Evolutionary conservation across 108 stramenopile genomes (phyloP).

Genomic region (Fragilaria radians): DNA sequence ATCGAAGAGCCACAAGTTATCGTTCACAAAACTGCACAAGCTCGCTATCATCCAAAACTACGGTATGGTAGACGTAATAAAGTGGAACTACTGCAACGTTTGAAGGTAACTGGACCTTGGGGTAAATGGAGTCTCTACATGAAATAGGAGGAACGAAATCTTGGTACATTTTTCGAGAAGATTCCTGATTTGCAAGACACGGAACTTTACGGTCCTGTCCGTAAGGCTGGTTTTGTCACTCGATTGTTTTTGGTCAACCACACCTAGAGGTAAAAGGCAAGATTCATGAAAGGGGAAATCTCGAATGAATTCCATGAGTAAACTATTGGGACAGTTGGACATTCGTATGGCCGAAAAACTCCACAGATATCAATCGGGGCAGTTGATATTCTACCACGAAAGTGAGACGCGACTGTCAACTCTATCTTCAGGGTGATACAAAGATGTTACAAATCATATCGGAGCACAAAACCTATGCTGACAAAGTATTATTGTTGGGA

Average conservation of each 20-base stretch:
- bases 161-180: background rate
- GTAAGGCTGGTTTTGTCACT: background rate
- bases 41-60: background rate
- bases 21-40: conserved; percentile 7
- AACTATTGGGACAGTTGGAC: background rate
- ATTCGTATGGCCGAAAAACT: background rate
- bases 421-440: no score
- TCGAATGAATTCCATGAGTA: background rate
- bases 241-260: background rate
- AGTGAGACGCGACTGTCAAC: background rate
- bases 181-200: background rate
- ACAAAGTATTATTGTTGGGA: no score
- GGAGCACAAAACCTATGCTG: no score
- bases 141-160: background rate
- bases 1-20: conserved; percentile 11
- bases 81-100: conserved; percentile 4
- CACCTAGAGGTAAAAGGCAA: background rate
- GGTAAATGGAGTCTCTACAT: conserved; percentile 1
- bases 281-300: background rate
- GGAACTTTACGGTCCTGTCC: background rate
- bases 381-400: conserved; percentile 1
- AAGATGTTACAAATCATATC: no score
- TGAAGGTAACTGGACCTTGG: conserved; percentile 7
- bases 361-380: background rate
- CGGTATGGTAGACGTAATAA: conserved; percentile 10